These are phyloP conservation scores for Persicaria maculosa DNA, from an alignment of 148 eudicot species.

Conservation along the genomic window DNA sequence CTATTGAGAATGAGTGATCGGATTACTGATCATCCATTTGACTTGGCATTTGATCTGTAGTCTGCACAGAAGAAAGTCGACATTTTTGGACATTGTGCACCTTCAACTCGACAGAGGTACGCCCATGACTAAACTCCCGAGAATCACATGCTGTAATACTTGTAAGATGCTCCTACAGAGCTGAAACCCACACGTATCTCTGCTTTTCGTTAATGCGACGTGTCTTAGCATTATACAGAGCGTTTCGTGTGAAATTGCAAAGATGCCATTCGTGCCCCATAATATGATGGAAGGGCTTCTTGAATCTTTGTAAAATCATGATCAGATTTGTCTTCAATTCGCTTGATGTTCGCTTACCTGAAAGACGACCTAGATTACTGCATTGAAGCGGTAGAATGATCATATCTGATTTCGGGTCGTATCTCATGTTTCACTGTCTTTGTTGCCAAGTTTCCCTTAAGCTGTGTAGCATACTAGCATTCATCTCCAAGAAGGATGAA, in stretches of 20 bases:
- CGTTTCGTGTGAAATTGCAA: neutral
- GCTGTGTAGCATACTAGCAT: no score
- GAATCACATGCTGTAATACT: neutral
- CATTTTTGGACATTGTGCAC: neutral
- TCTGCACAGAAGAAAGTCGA: conserved; percentile 2
- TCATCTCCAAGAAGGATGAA: no score
- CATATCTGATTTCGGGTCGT: no score
- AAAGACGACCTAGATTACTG: no score
- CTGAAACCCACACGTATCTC: neutral
- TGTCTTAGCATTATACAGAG: neutral
- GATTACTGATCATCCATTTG: neutral
- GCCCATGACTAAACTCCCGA: neutral
- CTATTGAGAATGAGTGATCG: conserved; percentile 12
- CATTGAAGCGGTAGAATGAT: no score
- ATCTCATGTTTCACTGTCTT: no score
- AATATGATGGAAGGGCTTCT: no score
- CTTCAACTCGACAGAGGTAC: neutral
- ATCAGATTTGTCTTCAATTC: no score
- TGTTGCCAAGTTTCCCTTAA: no score
- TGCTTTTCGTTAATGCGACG: neutral
- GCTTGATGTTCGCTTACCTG: no score
- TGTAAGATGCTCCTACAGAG: neutral
- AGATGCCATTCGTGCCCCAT: neutral
- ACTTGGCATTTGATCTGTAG: neutral
- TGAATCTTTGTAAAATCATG: no score